A percentile compares a stretch with the other conserved stretches of the same genome.
These are phyloP conservation scores for Alternaria triticina DNA, from an alignment of 2,329 filamentous ascomycete species.

Conservation along the genomic window DNA sequence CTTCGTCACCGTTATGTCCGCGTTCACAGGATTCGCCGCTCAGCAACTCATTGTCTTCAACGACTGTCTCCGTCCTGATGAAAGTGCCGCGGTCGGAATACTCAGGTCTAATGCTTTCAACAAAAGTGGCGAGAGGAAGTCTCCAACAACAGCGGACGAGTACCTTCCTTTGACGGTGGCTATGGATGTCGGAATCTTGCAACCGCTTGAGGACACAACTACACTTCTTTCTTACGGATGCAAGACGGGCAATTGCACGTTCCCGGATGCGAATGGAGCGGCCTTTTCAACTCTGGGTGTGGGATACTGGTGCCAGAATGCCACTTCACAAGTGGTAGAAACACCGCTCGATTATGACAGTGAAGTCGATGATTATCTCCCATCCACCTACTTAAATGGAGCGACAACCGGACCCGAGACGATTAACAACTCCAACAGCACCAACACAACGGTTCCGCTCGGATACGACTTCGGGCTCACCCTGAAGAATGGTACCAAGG, in stretches of 20 bases:
- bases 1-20: constrained; percentile 6
- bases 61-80: constrained; percentile 2
- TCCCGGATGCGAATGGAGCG: neutral
- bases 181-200: constrained; percentile 11
- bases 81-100: neutral
- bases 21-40: constrained; percentile 8
- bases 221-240: constrained; percentile 12
- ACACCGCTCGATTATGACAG: neutral
- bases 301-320: constrained; percentile 3
- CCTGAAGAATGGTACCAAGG: neutral
- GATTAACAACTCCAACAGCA: neutral
- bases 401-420: neutral
- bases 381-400: neutral
- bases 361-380: neutral
- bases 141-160: neutral
- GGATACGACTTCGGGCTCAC: neutral
- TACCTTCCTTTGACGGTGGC: constrained; percentile 8
- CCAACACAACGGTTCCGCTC: neutral
- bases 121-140: neutral
- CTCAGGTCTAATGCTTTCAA: constrained; percentile 3
- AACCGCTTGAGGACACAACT: constrained; percentile 9
- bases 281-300: constrained; percentile 14
- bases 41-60: constrained; percentile 16
- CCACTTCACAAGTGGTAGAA: constrained; percentile 1
- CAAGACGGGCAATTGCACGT: constrained; percentile 18